Evolutionary conservation across 805 yeast genomes (phyloP).

Genomic region (Metschnikowia kunwiensis): DNA sequence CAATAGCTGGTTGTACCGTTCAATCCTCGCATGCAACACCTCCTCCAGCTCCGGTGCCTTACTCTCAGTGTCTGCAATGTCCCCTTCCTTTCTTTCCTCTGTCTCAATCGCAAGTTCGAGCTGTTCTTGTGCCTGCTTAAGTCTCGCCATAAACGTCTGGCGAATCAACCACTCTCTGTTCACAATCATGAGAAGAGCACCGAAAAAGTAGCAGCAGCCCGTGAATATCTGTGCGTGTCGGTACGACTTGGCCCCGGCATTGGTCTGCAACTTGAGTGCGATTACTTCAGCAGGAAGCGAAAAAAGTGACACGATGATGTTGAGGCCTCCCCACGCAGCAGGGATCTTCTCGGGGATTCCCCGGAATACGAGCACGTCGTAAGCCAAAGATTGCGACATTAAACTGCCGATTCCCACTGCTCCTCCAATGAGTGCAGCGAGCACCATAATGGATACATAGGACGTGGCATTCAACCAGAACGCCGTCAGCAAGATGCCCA

Average conservation of each 20-base stretch:
- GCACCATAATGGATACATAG: conserved; percentile 31
- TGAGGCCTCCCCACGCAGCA: conserved; percentile 40
- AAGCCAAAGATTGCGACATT: conserved; percentile 19
- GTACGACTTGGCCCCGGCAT: conserved; percentile 33
- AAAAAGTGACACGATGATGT: conserved; percentile 30
- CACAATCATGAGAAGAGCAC: conserved; percentile 41
- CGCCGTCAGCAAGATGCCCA: conserved; percentile 29
- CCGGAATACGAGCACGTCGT: conserved; percentile 12
- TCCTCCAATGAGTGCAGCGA: conserved; percentile 29
- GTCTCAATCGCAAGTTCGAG: background rate
- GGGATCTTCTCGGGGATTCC: conserved; percentile 26
- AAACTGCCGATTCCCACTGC: conserved; percentile 30
- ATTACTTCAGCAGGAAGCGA: conserved; percentile 52
- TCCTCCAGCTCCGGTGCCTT: conserved; percentile 2
- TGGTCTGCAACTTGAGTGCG: conserved; percentile 36
- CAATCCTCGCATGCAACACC: conserved; percentile 8
- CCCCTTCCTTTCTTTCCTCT: background rate
- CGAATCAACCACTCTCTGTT: conserved; percentile 52
- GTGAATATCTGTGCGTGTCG: conserved; percentile 59
- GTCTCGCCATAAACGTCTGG: conserved; percentile 12
- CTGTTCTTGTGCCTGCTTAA: conserved; percentile 8
- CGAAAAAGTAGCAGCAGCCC: conserved; percentile 47
- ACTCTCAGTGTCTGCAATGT: background rate
- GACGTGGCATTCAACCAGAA: conserved; percentile 39
- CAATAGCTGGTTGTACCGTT: conserved; percentile 15